Conservation (phyloP, 495 filamentous ascomycete genomes). For the Penicillium coffeae region DNA sequence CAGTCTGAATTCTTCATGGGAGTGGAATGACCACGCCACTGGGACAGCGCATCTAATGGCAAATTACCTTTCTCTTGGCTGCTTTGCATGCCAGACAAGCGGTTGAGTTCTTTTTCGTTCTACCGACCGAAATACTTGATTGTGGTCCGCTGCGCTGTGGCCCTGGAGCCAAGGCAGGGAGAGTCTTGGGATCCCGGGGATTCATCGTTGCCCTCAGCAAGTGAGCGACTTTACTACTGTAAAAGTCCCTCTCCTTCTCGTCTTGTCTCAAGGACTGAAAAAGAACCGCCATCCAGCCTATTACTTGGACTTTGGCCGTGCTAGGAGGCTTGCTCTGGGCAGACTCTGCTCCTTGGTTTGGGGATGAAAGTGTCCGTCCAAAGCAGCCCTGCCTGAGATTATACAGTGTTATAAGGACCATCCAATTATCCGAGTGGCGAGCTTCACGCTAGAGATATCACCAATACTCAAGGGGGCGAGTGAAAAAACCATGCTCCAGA, state of each 20-base stretch:
- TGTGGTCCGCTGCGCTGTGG: slow-evolving; percentile 23
- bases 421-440: too few species aligned
- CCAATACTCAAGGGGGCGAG: neutral
- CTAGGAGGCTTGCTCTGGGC: too few species aligned
- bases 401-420: too few species aligned
- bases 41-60: neutral
- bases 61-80: slow-evolving; percentile 40
- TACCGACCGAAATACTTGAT: slow-evolving; percentile 14
- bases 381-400: too few species aligned
- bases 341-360: too few species aligned
- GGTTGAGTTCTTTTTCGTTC: slow-evolving; percentile 40
- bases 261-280: neutral
- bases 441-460: too few species aligned
- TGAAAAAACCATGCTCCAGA: neutral
- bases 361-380: too few species aligned
- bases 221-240: neutral
- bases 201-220: slow-evolving; percentile 17
- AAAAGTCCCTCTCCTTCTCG: neutral
- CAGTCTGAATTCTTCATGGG: neutral
- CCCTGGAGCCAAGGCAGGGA: slow-evolving; percentile 32
- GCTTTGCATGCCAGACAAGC: slow-evolving; percentile 40
- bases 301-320: too few species aligned
- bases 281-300: slow-evolving; percentile 3
- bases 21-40: neutral
- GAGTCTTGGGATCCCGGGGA: slow-evolving; percentile 22